phyloP scores from a whole-genome alignment of 768 basidiomycete genomes.

The Russula earlei region DNA sequence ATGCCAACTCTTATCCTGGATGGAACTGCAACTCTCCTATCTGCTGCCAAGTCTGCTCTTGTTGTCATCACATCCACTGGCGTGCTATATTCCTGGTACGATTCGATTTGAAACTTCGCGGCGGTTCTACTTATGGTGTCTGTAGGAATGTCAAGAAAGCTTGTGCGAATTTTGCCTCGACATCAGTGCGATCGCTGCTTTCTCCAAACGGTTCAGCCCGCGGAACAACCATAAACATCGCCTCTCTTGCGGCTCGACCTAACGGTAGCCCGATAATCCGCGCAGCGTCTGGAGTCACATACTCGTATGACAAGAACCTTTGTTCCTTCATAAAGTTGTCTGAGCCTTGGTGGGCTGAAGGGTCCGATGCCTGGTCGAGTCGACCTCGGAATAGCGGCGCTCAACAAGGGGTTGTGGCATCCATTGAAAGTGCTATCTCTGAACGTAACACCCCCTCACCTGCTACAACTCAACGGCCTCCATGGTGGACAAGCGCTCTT shows the following conservation, averaged over 20 bases:
- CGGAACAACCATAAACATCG: conserved; percentile 35
- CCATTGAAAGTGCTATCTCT: conserved; percentile 25
- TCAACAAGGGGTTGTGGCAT: conserved; percentile 27
- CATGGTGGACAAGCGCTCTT: conserved; percentile 77
- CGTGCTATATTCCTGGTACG: conserved; percentile 67
- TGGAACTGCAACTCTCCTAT: conserved; percentile 58
- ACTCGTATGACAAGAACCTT: conserved; percentile 67
- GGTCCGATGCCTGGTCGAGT: conserved; percentile 76
- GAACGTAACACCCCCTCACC: conserved; percentile 21
- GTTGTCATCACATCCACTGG: conserved; percentile 67
- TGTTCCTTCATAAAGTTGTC: conserved; percentile 65
- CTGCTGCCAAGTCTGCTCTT: conserved; percentile 52
- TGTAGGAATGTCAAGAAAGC: conserved; percentile 69
- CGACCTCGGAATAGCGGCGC: conserved; percentile 50
- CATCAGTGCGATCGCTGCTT: conserved; percentile 53
- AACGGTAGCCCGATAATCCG: conserved; percentile 75
- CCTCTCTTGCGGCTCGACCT: conserved; percentile 57
- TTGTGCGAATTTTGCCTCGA: conserved; percentile 52
- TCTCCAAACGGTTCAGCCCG: conserved; percentile 33
- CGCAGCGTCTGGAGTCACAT: conserved; percentile 67
- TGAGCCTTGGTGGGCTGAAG: conserved; percentile 78
- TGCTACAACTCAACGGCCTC: conserved; percentile 35
- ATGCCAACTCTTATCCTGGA: conserved; percentile 72
- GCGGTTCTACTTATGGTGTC: background rate
- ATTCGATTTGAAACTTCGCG: background rate